Evolutionary conservation across 495 filamentous ascomycete species (phyloP).

Genomic region (Astrothelium macrocarpum): DNA sequence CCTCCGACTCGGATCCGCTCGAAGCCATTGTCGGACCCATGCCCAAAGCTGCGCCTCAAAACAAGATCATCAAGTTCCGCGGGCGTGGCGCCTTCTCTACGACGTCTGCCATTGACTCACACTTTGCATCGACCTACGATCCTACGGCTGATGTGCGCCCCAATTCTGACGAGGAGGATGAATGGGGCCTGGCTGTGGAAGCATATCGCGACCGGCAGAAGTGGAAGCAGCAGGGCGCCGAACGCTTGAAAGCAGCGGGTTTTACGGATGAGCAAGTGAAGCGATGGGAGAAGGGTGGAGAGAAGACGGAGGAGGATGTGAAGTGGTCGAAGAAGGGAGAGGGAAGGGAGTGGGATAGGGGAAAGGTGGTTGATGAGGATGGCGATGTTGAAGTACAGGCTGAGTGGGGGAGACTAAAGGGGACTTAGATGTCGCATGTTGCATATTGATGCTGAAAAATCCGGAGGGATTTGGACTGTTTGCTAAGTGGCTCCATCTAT

Average conservation of each 20-base stretch:
- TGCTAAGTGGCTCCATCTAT: no score
- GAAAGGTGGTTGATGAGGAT: slow-evolving; percentile 62
- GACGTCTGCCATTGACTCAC: slow-evolving; percentile 64
- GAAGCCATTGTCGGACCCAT: slow-evolving; percentile 77
- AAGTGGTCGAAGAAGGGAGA: slow-evolving; percentile 72
- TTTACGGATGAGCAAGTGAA: slow-evolving; percentile 68
- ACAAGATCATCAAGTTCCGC: slow-evolving; percentile 47
- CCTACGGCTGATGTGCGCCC: slow-evolving; percentile 59
- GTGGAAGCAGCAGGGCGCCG: slow-evolving; percentile 71
- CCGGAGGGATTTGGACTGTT: no score
- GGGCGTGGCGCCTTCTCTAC: slow-evolving; percentile 59
- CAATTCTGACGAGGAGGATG: slow-evolving; percentile 45
- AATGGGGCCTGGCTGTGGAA: slow-evolving; percentile 81
- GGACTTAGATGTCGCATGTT: not conserved
- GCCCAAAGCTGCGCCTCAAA: slow-evolving; percentile 18
- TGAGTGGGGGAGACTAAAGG: slow-evolving; percentile 19
- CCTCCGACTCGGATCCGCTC: slow-evolving; percentile 61
- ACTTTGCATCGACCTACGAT: slow-evolving; percentile 71
- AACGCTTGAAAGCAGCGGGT: slow-evolving; percentile 65
- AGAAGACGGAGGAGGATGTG: slow-evolving; percentile 55
- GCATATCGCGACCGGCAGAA: slow-evolving; percentile 68
- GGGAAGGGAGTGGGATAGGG: slow-evolving; percentile 83
- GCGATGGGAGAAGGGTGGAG: slow-evolving; percentile 64
- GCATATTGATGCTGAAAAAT: no score
- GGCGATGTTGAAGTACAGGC: slow-evolving; percentile 48